Percentiles rank a stretch among this genome's conserved stretches.
These are phyloP conservation scores for Alnus glutinosa DNA, from an alignment of 306 rosid genomes.

Conservation along the genomic window DNA sequence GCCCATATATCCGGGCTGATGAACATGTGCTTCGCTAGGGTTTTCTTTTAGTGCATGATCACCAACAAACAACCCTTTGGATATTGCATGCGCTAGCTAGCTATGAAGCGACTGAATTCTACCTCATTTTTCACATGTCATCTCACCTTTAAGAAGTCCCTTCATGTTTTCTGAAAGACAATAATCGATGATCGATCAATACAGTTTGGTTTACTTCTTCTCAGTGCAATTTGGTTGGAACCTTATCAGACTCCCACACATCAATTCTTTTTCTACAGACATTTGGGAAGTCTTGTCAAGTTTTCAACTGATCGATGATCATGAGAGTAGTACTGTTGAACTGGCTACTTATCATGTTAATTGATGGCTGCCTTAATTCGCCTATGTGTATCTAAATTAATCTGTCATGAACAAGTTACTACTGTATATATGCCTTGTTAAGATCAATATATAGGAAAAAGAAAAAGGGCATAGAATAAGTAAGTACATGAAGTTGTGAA, in stretches of 20 bases:
- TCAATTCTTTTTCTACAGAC: background rate
- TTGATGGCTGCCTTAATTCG: too few relatives aligned
- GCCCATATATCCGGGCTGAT: background rate
- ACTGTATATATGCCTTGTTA: background rate
- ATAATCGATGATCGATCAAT: too few relatives aligned
- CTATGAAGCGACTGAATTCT: background rate
- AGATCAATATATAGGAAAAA: background rate
- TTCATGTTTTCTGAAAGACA: background rate
- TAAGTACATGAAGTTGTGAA: too few relatives aligned
- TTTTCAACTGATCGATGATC: background rate
- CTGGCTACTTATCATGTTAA: too few relatives aligned
- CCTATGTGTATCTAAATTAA: too few relatives aligned
- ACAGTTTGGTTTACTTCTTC: background rate
- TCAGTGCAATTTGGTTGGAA: conserved; percentile 7
- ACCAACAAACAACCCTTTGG: background rate
- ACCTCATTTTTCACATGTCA: background rate
- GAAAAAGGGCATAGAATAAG: background rate
- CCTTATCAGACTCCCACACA: background rate
- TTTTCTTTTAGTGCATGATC: background rate
- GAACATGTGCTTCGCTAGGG: background rate
- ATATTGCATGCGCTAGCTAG: too few relatives aligned
- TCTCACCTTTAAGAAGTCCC: conserved; percentile 10
- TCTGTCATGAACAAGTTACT: too few relatives aligned
- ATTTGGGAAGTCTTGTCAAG: background rate
- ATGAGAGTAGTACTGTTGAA: background rate